A percentile compares a stretch with the other conserved stretches of the same genome.
Evolutionary conservation across 192 early-diverging fungal genomes (phyloP).

Genomic region (Chytriomyces sp.): DNA sequence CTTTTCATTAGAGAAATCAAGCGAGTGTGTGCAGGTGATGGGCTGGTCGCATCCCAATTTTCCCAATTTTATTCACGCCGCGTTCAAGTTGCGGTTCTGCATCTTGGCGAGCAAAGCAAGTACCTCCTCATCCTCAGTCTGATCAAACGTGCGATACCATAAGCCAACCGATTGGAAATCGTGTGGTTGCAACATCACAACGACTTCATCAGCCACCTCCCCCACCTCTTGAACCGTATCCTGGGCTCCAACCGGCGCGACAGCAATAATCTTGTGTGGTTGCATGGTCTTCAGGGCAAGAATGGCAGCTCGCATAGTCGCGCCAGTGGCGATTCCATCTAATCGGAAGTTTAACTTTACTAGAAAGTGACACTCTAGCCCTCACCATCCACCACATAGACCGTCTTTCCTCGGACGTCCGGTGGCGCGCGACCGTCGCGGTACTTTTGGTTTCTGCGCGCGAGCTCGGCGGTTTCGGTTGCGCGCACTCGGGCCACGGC

Average conservation of each 20-base stretch:
- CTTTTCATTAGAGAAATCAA: too few relatives aligned
- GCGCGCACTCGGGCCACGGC: conserved; percentile 18
- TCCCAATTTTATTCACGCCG: too few relatives aligned
- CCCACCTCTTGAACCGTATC: conserved; percentile 10
- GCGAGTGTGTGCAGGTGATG: too few relatives aligned
- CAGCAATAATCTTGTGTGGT: conserved; percentile 28
- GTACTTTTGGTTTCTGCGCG: conserved; percentile 34
- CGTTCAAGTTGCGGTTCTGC: too few relatives aligned
- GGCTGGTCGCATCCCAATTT: too few relatives aligned
- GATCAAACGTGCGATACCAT: conserved; percentile 39
- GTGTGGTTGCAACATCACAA: conserved; percentile 30
- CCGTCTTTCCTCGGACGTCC: conserved; percentile 28
- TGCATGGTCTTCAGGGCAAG: conserved; percentile 29
- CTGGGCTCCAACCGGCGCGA: conserved; percentile 35
- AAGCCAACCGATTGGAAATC: conserved; percentile 34
- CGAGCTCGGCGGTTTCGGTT: conserved; percentile 33
- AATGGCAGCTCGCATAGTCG: conserved; percentile 38
- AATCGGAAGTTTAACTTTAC: background rate
- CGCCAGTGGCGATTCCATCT: conserved; percentile 49
- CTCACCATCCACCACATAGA: conserved; percentile 42
- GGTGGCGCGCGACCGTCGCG: conserved; percentile 28
- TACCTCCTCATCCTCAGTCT: conserved; percentile 47
- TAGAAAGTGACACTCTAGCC: background rate
- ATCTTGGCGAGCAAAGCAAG: too few relatives aligned
- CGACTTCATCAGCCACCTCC: conserved; percentile 33